Evolutionary conservation across 805 yeast genomes (phyloP).

Genomic region (Metschnikowia kunwiensis): DNA sequence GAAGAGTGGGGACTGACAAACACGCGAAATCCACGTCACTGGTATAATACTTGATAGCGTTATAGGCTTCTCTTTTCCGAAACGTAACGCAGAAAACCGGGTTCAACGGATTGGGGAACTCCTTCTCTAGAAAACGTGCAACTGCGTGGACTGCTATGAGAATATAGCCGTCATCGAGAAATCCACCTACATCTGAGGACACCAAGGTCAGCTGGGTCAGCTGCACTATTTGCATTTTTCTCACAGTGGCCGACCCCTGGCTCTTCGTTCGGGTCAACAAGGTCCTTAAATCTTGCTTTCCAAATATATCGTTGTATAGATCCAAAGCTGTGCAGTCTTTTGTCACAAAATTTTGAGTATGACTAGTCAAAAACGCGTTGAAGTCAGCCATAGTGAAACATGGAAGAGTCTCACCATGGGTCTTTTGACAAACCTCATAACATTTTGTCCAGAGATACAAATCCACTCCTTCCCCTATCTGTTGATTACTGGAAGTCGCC

Average conservation of each 20-base stretch:
- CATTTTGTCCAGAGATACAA: constrained; percentile 8
- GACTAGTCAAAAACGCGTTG: constrained; percentile 7
- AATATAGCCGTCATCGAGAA: constrained; percentile 6
- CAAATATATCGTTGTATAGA: constrained; percentile 11
- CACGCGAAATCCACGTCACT: constrained; percentile 6
- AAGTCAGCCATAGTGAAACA: constrained; percentile 15
- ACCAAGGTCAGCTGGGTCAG: constrained; percentile 6
- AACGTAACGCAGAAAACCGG: constrained; percentile 1
- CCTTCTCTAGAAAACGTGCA: constrained; percentile 3
- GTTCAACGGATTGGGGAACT: constrained; percentile 6
- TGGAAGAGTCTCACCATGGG: constrained; percentile 8
- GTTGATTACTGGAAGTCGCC: neutral
- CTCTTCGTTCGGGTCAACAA: neutral
- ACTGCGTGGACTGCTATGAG: constrained; percentile 3
- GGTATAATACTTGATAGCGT: constrained; percentile 4
- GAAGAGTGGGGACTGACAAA: constrained; percentile 3
- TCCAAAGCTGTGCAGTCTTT: constrained; percentile 10
- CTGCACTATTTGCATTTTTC: neutral
- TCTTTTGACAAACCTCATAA: constrained; percentile 6
- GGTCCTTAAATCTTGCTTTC: constrained; percentile 4
- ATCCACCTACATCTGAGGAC: constrained; percentile 2
- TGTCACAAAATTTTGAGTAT: constrained; percentile 5
- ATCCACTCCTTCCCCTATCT: constrained; percentile 2
- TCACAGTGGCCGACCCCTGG: neutral
- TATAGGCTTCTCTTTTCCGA: constrained; percentile 4